phyloP scores from a whole-genome alignment of 768 basidiomycete species.

The Collybiopsis luxurians region DNA sequence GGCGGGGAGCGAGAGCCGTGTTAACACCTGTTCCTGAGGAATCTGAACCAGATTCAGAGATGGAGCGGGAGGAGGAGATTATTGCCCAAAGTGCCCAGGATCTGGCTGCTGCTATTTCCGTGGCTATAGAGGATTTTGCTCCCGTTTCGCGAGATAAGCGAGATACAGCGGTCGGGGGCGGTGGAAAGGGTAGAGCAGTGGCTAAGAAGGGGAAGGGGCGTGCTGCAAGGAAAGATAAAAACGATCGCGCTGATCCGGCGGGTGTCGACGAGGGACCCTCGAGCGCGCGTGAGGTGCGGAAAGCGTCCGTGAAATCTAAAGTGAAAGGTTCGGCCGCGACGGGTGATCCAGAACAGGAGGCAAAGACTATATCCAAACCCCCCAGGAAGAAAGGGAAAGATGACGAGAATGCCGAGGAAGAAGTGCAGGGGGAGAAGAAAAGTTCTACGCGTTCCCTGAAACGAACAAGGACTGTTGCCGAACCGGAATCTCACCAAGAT shows the following conservation, averaged over 20 bases:
- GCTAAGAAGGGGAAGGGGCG: not conserved
- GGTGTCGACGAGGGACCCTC: too few species aligned
- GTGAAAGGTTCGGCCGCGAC: too few species aligned
- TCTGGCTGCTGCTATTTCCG: slow-evolving; percentile 23
- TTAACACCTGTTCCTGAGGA: slow-evolving; percentile 24
- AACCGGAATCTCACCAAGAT: not conserved
- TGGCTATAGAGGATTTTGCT: not conserved
- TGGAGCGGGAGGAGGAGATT: not conserved
- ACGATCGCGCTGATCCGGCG: not conserved
- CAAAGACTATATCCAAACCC: not conserved
- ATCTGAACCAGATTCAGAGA: slow-evolving; percentile 17
- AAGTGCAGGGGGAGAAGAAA: too few species aligned
- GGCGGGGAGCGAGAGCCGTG: slow-evolving; percentile 17
- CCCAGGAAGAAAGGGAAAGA: too few species aligned
- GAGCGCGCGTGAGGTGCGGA: too few species aligned
- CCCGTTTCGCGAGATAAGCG: not conserved
- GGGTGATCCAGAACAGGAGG: not conserved
- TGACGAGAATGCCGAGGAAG: too few species aligned
- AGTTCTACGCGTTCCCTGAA: not conserved
- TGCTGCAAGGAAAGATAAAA: not conserved
- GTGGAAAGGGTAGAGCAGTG: not conserved
- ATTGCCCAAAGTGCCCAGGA: slow-evolving; percentile 35
- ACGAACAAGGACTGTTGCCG: not conserved
- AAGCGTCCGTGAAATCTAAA: too few species aligned
- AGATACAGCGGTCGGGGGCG: not conserved